These are phyloP conservation scores for Strobilomyces dryophilus DNA, from an alignment of 768 basidiomycete species.

Conservation along the genomic window DNA sequence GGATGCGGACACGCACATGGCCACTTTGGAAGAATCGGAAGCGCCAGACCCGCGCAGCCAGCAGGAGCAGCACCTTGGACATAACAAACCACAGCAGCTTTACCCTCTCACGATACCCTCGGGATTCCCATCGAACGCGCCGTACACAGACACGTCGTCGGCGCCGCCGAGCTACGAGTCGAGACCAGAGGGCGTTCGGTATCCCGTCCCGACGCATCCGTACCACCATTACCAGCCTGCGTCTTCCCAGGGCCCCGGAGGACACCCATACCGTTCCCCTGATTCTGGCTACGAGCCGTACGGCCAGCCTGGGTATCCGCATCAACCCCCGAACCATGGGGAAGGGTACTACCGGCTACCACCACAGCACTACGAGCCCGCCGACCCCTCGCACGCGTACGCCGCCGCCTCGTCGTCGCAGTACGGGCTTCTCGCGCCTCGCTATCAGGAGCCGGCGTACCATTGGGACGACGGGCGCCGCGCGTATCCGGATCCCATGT, in stretches of 20 bases:
- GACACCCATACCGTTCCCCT: slow-evolving; percentile 7
- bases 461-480: slow-evolving; percentile 13
- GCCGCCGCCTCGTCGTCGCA: slow-evolving; percentile 8
- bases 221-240: slow-evolving; percentile 13
- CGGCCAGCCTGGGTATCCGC: slow-evolving; percentile 5
- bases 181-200: background rate
- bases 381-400: slow-evolving; percentile 9
- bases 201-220: background rate
- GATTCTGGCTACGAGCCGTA: slow-evolving; percentile 18
- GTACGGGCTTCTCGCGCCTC: background rate
- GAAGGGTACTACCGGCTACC: slow-evolving; percentile 19
- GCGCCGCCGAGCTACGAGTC: slow-evolving; percentile 6
- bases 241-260: slow-evolving; percentile 21
- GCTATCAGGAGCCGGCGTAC: slow-evolving; percentile 7
- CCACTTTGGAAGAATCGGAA: slow-evolving; percentile 1
- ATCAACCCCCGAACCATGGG: slow-evolving; percentile 14
- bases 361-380: slow-evolving; percentile 17
- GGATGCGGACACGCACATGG: slow-evolving; percentile 19
- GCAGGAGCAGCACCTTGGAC: slow-evolving; percentile 8
- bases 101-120: slow-evolving; percentile 24
- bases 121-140: slow-evolving; percentile 3
- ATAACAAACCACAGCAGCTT: slow-evolving; percentile 20
- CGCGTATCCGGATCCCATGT: slow-evolving; percentile 4
- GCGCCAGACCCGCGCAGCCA: background rate
- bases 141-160: slow-evolving; percentile 2